Evolutionary conservation across 352 stramenopile genomes (phyloP).

Genomic region (Pythium apleroticum): DNA sequence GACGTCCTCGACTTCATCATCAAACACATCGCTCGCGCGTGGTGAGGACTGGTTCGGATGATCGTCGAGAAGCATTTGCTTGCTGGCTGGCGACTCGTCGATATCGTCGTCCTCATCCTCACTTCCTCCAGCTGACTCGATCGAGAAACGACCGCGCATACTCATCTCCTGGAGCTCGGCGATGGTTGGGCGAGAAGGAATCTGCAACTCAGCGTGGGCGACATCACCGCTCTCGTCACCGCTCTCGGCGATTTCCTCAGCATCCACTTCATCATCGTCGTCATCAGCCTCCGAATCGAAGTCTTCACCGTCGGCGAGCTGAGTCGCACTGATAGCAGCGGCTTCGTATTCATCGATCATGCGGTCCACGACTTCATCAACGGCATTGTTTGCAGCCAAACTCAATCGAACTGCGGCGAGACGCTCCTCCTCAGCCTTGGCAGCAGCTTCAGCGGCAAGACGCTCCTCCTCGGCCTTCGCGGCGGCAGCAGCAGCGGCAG

Average conservation of each 20-base stretch:
- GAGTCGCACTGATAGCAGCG: constrained; percentile 18
- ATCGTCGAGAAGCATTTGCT: constrained; percentile 3
- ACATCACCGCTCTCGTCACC: constrained; percentile 8
- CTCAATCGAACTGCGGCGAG: constrained; percentile 8
- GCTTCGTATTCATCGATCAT: constrained; percentile 22
- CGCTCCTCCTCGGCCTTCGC: constrained; percentile 2
- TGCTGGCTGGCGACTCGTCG: constrained; percentile 13
- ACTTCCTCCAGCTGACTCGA: constrained; percentile 31
- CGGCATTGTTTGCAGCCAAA: constrained; percentile 8
- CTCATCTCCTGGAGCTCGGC: constrained; percentile 49
- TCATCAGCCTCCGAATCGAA: constrained; percentile 18
- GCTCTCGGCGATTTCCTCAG: constrained; percentile 5
- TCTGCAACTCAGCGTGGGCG: constrained; percentile 6
- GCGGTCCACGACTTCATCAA: constrained; percentile 19
- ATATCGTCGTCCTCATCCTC: constrained; percentile 38
- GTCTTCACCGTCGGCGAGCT: constrained; percentile 8
- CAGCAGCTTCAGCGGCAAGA: constrained; percentile 8
- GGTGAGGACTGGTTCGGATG: background rate
- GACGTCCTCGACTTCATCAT: background rate
- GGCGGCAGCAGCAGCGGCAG: background rate
- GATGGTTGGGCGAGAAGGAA: constrained; percentile 30
- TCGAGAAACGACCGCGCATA: constrained; percentile 46
- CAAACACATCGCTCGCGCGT: background rate
- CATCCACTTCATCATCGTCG: constrained; percentile 20
- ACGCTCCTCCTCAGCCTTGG: constrained; percentile 8